These are phyloP conservation scores for Liriodendron chinense DNA, from an alignment of 164 flowering plant species.

Conservation along the genomic window DNA sequence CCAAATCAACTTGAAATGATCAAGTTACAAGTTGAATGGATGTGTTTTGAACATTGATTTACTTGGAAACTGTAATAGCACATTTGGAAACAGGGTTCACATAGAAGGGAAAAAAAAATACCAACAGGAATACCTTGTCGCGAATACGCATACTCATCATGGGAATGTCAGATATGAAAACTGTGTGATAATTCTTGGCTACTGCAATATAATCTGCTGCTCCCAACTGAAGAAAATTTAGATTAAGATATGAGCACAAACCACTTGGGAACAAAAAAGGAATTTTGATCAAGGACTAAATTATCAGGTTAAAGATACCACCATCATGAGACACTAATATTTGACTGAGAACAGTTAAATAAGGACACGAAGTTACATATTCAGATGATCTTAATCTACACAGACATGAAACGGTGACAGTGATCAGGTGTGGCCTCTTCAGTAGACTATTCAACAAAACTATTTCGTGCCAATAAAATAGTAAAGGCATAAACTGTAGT, in stretches of 20 bases:
- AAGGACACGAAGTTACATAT: no score
- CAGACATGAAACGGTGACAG: neutral
- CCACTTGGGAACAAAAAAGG: neutral
- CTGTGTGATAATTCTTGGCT: constrained; percentile 81
- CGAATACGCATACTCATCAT: constrained; percentile 93
- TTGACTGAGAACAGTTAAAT: neutral
- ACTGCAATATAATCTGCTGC: constrained; percentile 98
- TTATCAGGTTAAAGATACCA: neutral
- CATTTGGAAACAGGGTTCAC: neutral
- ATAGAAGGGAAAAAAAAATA: no score
- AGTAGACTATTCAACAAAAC: neutral
- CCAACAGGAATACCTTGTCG: constrained; percentile 65
- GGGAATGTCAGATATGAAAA: constrained; percentile 87
- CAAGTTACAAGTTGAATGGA: neutral
- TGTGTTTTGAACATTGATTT: neutral
- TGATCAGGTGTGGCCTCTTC: neutral
- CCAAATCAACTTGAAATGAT: neutral
- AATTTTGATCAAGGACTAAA: neutral
- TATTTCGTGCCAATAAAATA: neutral
- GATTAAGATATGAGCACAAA: neutral
- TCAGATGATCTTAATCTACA: no score
- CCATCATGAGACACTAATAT: neutral
- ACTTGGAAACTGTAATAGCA: neutral
- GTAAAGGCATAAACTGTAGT: neutral
- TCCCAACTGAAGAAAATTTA: constrained; percentile 57